Evolutionary conservation across 805 yeast genomes (phyloP), one percentile per base, ranked within the genome.

Genomic region (Yarrowia porcina): DNA sequence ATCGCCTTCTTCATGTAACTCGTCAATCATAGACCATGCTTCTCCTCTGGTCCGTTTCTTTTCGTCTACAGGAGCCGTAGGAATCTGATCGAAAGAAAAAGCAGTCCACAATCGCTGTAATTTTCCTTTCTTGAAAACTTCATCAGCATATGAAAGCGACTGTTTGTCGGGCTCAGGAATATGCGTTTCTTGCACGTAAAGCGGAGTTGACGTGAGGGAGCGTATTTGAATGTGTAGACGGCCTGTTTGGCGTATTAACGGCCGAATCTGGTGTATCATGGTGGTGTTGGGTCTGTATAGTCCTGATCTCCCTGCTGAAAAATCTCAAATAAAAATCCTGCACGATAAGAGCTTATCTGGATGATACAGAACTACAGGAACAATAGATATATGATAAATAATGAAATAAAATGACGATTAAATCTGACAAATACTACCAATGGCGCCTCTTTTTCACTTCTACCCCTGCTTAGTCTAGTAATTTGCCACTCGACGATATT

Each of bases 271-370:
- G 18, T 23, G 56, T 8, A 49, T 23, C 42, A 52, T 25, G 17
- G 42, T 17, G 9, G 23, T 25, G 44, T 33, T 4, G 25, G 21
- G n/a, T 17, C 15, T n/a, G 13, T 6, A n/a, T 13, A 11, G 15
- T 20, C 18, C 8, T 17, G 17, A 36, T 17, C 20, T 8, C 10
- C 20, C 2, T 6, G 3, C 36, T 45, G 52, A 45, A 45, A 45
- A 30, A 30, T 45, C 36, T 28, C 18, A 4, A 15, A n/a, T n/a
- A 11, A 11, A 8, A 11, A 8, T 28, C 18, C 54, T 47, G 56
- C 56, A 49, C 56, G 56, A 49, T 49, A 49, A 45, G 52, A 49
- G 56, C 39, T 49, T 49, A 49, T 49, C 56, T n/a, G n/a, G n/a
- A n/a, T n/a, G n/a, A n/a, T n/a, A n/a, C n/a, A n/a, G n/a, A n/a